Conservation (phyloP, 1,139 yeast genomes). For the Eremothecium coryli region DNA sequence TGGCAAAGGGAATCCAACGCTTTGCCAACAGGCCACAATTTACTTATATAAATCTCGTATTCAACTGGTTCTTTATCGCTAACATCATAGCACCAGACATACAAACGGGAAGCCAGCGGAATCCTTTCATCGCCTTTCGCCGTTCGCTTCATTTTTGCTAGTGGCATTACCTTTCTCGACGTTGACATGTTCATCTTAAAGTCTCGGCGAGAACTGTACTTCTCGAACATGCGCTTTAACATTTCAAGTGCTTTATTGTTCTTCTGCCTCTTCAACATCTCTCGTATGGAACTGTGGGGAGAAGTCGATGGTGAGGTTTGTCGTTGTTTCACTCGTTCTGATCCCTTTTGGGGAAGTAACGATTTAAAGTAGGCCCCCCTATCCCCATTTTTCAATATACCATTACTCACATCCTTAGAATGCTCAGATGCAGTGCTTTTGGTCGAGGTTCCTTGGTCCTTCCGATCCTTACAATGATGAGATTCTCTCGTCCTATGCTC, state of each 20-base stretch:
- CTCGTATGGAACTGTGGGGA: slow-evolving; percentile 6
- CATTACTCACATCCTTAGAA: slow-evolving; percentile 9
- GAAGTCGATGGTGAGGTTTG: slow-evolving; percentile 10
- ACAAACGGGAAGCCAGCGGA: slow-evolving; percentile 46
- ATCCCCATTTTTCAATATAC: slow-evolving; percentile 22
- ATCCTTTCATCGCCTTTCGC: slow-evolving; percentile 67
- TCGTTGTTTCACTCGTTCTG: slow-evolving; percentile 34
- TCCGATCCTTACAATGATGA: slow-evolving; percentile 36
- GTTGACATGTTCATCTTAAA: slow-evolving; percentile 13
- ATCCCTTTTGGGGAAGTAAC: slow-evolving; percentile 51
- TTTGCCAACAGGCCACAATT: slow-evolving; percentile 65
- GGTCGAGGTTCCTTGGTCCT: slow-evolving; percentile 12
- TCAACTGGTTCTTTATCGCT: slow-evolving; percentile 29
- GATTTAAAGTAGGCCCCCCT: slow-evolving; percentile 23
- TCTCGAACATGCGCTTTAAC: slow-evolving; percentile 38
- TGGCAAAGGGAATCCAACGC: slow-evolving; percentile 62
- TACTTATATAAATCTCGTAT: slow-evolving; percentile 26
- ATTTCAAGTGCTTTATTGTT: slow-evolving; percentile 37
- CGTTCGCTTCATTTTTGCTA: slow-evolving; percentile 38
- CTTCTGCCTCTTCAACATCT: slow-evolving; percentile 25
- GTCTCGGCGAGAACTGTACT: slow-evolving; percentile 8
- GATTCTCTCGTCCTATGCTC: slow-evolving; percentile 43
- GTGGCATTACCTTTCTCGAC: slow-evolving; percentile 31
- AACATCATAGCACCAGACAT: slow-evolving; percentile 51
- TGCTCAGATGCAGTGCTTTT: slow-evolving; percentile 16